Conservation (phyloP, 2,329 filamentous ascomycete genomes). For the Lasiodiplodia hormozganensis region DNA sequence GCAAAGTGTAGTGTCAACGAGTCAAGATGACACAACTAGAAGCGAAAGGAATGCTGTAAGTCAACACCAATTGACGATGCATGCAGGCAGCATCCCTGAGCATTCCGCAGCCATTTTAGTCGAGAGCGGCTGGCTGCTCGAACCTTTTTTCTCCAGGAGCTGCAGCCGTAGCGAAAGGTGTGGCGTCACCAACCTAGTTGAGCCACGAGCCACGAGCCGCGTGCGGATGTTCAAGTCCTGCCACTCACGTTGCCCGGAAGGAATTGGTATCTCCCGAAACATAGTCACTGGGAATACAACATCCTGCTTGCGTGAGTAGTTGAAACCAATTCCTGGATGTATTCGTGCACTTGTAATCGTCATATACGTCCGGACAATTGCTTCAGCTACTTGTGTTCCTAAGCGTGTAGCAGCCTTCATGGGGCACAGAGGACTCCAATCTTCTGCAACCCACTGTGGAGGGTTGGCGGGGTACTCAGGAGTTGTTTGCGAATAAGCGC, state of each 20-base stretch:
- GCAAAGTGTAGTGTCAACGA: neutral
- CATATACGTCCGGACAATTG: too few relatives aligned
- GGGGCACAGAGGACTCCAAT: too few relatives aligned
- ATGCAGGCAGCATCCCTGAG: constrained; percentile 20
- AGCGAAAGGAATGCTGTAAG: neutral
- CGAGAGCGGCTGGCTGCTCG: neutral
- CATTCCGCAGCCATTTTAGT: neutral
- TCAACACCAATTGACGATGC: constrained; percentile 1
- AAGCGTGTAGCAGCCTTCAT: too few relatives aligned
- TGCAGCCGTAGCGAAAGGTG: neutral
- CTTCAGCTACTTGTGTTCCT: too few relatives aligned
- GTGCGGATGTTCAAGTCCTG: neutral
- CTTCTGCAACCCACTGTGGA: neutral
- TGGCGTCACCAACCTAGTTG: constrained; percentile 21
- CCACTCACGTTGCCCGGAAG: constrained; percentile 14
- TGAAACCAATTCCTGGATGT: too few relatives aligned
- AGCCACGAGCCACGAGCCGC: constrained; percentile 25
- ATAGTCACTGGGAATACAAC: too few relatives aligned
- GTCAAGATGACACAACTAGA: constrained; percentile 11
- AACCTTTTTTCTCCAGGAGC: neutral
- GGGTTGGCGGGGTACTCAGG: neutral
- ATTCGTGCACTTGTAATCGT: too few relatives aligned
- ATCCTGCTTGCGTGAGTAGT: too few relatives aligned
- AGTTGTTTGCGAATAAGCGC: neutral
- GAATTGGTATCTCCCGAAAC: too few relatives aligned